Evolutionary conservation across 2,329 filamentous ascomycete genomes (phyloP), one percentile per base, ranked within the genome.

Genomic region (Fusarium torulosum): DNA sequence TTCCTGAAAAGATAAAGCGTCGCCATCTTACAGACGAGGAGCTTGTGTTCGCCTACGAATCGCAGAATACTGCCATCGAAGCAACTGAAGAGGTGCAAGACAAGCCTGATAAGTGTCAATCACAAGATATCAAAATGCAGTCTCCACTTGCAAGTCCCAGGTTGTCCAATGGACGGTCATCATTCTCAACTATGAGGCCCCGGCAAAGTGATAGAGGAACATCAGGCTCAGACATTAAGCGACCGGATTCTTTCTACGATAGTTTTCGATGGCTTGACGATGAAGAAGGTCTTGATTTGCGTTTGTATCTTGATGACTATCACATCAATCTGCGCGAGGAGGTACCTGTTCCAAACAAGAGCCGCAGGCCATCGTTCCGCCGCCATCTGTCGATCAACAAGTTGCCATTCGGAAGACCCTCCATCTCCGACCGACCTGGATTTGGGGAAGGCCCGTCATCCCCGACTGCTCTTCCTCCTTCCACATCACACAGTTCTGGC

Each of bases 201-300:
- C 67, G 66, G 14, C 58, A 70, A 19, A 52, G 51, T 20, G 70
- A 74, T 23, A 65, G 67, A 50, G 47, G 60, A 23, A 55, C 46
- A 25, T 49, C 52, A 23, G 62, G 58, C 20, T 50, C 68, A 23
- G 70, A 70, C 31, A 66, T 66, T 6, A 70, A 70, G 29, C 74
- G 85, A 69, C 79, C 85, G 35, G 83, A 86, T 50, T 85, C 85
- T 2, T 81, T 91, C 58, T 86, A 88, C 49, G 88, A 93, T 63
- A 90, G 85, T 74, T 91, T 93, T 69, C 84, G 88, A 47, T 93
- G 91, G 90, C 80, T 93, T 25, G 90, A 94, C 29, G 89, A 92
- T 58, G 88, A 92, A 53, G 86, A 90, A 19, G 86, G 91, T 52
- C 80, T 94, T 31, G 90, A 94, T 71, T 77, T 90, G 23, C 83